Conservation (phyloP, 1,284 basidiomycete species). For the Termitomyces sp. region DNA sequence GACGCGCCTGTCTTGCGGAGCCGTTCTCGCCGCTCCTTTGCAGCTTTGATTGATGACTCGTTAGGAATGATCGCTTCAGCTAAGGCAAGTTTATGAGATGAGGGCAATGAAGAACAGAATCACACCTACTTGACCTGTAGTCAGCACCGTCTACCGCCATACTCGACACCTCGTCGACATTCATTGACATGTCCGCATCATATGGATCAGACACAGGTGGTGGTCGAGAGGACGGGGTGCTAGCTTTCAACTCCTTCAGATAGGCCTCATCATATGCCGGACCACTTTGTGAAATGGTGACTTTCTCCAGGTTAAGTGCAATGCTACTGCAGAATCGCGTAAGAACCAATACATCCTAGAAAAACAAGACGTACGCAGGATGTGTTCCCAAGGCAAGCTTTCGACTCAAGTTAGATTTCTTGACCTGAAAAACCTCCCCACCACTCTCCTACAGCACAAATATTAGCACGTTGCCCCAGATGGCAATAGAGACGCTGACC, state of each 20-base stretch:
- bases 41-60: conserved; percentile 69
- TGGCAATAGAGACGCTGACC: conserved; percentile 39
- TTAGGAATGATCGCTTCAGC: conserved; percentile 61
- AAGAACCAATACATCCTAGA: background rate
- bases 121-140: conserved; percentile 11
- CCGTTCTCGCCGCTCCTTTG: conserved; percentile 75
- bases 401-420: conserved; percentile 69
- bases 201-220: conserved; percentile 34
- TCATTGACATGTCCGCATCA: conserved; percentile 53
- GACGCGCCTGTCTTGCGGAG: conserved; percentile 42
- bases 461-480: conserved; percentile 20
- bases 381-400: conserved; percentile 56
- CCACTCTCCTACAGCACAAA: conserved; percentile 44
- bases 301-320: conserved; percentile 46
- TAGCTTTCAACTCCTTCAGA: conserved; percentile 79
- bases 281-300: conserved; percentile 44
- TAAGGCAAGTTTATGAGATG: conserved; percentile 1
- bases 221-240: conserved; percentile 60
- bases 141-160: conserved; percentile 9
- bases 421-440: conserved; percentile 66
- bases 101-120: background rate
- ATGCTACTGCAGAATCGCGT: conserved; percentile 22
- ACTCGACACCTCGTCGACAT: conserved; percentile 37
- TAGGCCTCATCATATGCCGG: conserved; percentile 76
- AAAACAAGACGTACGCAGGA: conserved; percentile 35